Evolutionary conservation across 345 rosid genomes (phyloP), one percentile per base, ranked within the genome.

Genomic region (Mercurialis annua): DNA sequence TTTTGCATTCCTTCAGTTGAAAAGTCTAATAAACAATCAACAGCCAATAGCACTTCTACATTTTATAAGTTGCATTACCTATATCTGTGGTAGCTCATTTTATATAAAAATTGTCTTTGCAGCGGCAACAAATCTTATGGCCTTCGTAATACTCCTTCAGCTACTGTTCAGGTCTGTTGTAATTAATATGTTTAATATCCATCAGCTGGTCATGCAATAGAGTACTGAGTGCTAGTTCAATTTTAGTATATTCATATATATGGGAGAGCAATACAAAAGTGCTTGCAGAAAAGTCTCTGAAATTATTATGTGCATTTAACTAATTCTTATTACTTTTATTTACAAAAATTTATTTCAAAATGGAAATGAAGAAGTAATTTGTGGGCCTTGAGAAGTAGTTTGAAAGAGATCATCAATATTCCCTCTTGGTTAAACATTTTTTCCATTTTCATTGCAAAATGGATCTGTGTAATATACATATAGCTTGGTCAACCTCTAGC

Each of bases 121-220:
- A 90, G 98, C 73, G 97, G 92, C 64, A 87, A 79, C 70, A 73
- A 80, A 71, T 93, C 98, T 12, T 85, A 72, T 74, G 98, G 96
- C 70, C 94, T 90, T 65, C 92, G 97, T 63, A 90, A 87, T 81
- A 86, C 94, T 78, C 80, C 87, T 64, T 81, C 83, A 36, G 88
- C 92, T 54, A 83, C 90, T 54, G 71, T 90, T 60, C 67, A 62
- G 85, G 97, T 90, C 78, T 73, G 80, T 72, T 36, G 40, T 20
- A 42, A 73, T 36, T 71, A 24, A 34, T 29, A 16, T 57, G 24
- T 43, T 64, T 46, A 21, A 56, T 57, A 10, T 4, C 2, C 43
- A 23, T 61, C 16, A 40, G 31, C 48, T 58, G 56, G 27, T 23
- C 64, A 59, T 64, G n/a, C 29, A 29, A 42, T 48, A 44, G 27